These are phyloP conservation scores for Grigorovia transvaalensis DNA, from an alignment of 805 yeast genomes.

Conservation along the genomic window DNA sequence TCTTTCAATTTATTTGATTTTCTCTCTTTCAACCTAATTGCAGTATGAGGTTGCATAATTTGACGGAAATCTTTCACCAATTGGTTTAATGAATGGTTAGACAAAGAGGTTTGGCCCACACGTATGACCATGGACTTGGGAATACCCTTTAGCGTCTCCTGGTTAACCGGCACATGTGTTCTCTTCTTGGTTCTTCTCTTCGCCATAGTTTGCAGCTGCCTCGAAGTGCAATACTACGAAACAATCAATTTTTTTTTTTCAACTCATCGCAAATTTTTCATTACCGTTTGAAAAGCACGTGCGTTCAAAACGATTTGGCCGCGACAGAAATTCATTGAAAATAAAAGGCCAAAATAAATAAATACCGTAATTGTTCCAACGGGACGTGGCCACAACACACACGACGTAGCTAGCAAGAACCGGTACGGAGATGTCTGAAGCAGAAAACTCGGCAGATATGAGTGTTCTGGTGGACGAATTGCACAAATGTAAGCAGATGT, in stretches of 20 bases:
- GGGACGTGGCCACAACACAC: not conserved
- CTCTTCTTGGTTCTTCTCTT: constrained; percentile 64
- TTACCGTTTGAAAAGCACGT: not conserved
- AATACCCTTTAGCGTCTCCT: constrained; percentile 58
- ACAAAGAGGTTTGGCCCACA: constrained; percentile 44
- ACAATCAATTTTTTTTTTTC: not conserved
- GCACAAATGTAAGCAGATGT: constrained; percentile 1
- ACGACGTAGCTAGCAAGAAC: not conserved
- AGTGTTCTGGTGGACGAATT: not conserved
- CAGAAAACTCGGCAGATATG: not conserved
- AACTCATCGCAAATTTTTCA: constrained; percentile 1
- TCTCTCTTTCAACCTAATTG: constrained; percentile 76
- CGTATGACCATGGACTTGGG: constrained; percentile 94
- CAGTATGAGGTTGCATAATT: constrained; percentile 95
- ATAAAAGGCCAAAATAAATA: not conserved
- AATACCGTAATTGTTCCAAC: not conserved
- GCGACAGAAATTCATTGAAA: not conserved
- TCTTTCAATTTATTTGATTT: constrained; percentile 81
- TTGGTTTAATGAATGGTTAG: constrained; percentile 73
- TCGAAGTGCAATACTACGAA: not conserved
- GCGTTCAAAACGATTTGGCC: not conserved
- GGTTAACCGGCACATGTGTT: constrained; percentile 57
- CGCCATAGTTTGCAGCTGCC: constrained; percentile 32
- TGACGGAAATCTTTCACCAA: constrained; percentile 79
- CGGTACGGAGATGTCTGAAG: too few species aligned